Percentiles rank a stretch among this genome's conserved stretches.
Evolutionary conservation across 495 filamentous ascomycete genomes (phyloP).

Genomic region (Rhizodiscina lignyota): DNA sequence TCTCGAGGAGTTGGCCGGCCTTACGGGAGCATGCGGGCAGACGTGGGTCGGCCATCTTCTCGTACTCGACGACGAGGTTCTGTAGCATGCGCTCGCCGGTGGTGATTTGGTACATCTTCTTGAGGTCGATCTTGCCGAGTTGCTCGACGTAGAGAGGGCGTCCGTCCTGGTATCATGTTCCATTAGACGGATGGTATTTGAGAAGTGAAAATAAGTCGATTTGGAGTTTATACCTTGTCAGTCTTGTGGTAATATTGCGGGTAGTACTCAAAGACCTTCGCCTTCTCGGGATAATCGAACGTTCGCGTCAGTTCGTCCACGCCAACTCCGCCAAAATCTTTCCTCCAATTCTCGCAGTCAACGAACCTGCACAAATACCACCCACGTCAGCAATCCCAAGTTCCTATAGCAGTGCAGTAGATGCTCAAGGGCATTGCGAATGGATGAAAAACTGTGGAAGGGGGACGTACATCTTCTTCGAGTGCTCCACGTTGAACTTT

Average conservation of each 20-base stretch:
- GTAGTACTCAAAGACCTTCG: constrained; percentile 78
- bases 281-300: constrained; percentile 84
- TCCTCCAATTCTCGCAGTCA: constrained; percentile 80
- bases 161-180: constrained; percentile 49
- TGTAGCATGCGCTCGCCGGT: constrained; percentile 83
- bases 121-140: constrained; percentile 82
- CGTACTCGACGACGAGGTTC: constrained; percentile 93
- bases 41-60: constrained; percentile 83
- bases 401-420: too few species aligned
- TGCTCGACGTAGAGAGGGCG: constrained; percentile 95
- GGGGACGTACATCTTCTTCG: constrained; percentile 66
- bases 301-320: constrained; percentile 69
- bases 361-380: constrained; percentile 56
- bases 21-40: constrained; percentile 93
- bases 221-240: constrained; percentile 54
- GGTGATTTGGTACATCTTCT: constrained; percentile 83
- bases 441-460: constrained; percentile 5
- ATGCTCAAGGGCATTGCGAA: too few species aligned
- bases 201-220: too few species aligned
- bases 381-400: too few species aligned
- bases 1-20: constrained; percentile 76
- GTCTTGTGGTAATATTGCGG: constrained; percentile 99
- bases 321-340: constrained; percentile 48
- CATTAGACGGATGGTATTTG: background rate
- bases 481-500: constrained; percentile 74